phyloP scores from a whole-genome alignment of 2,329 filamentous ascomycete species.

The Westerdykella sp. region DNA sequence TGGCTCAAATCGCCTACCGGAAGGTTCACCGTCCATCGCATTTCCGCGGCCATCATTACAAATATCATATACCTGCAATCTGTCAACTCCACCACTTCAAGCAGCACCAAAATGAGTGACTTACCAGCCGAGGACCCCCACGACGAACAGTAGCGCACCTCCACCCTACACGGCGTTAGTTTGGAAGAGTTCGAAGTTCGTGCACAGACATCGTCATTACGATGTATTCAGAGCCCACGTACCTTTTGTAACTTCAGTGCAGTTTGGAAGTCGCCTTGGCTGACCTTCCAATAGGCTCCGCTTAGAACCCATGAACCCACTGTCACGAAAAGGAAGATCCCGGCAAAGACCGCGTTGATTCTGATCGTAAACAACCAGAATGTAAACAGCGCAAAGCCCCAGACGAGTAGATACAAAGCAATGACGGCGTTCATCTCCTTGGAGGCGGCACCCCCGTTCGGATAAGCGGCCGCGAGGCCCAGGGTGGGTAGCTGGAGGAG shows the following conservation, averaged over 20 bases:
- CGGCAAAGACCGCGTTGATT: slow-evolving; percentile 47
- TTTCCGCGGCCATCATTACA: slow-evolving; percentile 50
- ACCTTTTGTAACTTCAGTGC: slow-evolving; percentile 45
- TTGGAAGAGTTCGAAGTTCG: too few relatives aligned
- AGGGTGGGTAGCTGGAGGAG: slow-evolving; percentile 47
- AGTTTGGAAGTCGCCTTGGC: slow-evolving; percentile 39
- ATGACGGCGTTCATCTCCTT: slow-evolving; percentile 46
- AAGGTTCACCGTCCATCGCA: slow-evolving; percentile 45
- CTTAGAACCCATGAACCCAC: slow-evolving; percentile 43
- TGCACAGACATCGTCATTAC: too few relatives aligned
- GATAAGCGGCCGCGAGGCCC: slow-evolving; percentile 42
- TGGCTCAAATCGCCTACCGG: slow-evolving; percentile 49
- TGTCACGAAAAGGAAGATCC: slow-evolving; percentile 46
- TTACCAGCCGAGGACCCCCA: slow-evolving; percentile 47
- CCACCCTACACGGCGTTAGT: slow-evolving; percentile 20
- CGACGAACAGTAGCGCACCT: slow-evolving; percentile 40
- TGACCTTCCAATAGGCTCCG: slow-evolving; percentile 47
- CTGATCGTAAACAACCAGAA: slow-evolving; percentile 48
- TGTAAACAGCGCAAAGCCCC: slow-evolving; percentile 49
- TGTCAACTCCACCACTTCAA: too few relatives aligned
- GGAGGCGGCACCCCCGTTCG: slow-evolving; percentile 38
- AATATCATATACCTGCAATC: slow-evolving; percentile 37
- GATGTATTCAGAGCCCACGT: slow-evolving; percentile 4
- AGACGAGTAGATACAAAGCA: slow-evolving; percentile 47
- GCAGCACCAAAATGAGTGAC: too few relatives aligned